phyloP scores from a whole-genome alignment of 2,329 filamentous ascomycete species.

The Sclerotinia sclerotiorum region DNA sequence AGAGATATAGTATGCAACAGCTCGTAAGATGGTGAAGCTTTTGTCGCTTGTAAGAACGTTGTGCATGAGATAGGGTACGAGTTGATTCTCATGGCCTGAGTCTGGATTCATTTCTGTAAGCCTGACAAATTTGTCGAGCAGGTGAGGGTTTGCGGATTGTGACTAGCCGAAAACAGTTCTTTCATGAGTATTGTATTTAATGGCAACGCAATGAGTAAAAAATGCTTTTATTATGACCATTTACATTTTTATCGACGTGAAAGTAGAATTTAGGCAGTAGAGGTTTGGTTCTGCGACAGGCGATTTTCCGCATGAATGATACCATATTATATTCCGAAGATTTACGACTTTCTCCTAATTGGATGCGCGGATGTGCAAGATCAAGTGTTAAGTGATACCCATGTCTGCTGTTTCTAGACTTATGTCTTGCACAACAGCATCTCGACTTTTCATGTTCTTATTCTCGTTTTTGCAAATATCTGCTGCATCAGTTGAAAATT shows the following conservation, averaged over 20 bases:
- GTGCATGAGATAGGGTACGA: conserved; percentile 3
- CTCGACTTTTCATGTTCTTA: neutral
- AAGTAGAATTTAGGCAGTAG: neutral
- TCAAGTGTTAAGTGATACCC: neutral
- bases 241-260: neutral
- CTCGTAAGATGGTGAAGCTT: neutral
- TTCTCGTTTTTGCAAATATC: neutral
- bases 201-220: neutral
- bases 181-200: neutral
- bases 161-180: neutral
- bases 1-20: conserved; percentile 10
- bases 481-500: neutral
- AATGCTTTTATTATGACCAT: neutral
- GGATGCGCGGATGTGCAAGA: neutral
- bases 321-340: no score
- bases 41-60: neutral
- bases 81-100: neutral
- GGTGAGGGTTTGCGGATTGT: neutral
- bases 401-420: neutral
- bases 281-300: neutral
- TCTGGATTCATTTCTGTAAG: neutral
- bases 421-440: neutral
- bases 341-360: no score
- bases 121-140: conserved; percentile 4
- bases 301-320: no score